Conservation (phyloP, 108 stramenopile genomes). For the Fistulifera solaris region DNA sequence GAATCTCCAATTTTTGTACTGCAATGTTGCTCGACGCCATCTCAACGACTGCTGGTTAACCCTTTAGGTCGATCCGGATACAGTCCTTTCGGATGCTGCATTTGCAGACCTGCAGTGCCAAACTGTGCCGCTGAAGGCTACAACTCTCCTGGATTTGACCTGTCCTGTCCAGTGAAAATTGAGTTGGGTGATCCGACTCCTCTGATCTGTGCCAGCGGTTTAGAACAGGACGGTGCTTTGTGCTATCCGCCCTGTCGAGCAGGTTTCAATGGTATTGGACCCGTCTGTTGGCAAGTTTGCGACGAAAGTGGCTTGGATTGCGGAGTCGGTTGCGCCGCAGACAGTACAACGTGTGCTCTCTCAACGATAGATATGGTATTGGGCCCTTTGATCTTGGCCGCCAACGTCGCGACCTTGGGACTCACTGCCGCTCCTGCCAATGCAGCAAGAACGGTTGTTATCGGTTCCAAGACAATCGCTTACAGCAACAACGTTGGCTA, state of each 20-base stretch:
- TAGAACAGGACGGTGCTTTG: slow-evolving; percentile 2
- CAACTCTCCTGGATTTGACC: neutral
- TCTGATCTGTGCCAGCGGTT: neutral
- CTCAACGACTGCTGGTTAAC: neutral
- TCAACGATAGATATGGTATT: slow-evolving; percentile 1
- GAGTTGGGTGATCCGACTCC: slow-evolving; percentile 2
- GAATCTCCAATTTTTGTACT: neutral
- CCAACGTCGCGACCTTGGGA: neutral
- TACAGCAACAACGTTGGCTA: neutral
- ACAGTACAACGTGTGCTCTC: neutral
- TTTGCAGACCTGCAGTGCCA: neutral
- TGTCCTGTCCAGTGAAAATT: neutral
- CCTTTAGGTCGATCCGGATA: neutral
- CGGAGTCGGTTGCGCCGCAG: slow-evolving; percentile 5
- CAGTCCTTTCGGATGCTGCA: neutral
- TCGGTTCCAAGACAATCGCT: neutral
- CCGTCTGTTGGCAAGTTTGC: slow-evolving; percentile 7
- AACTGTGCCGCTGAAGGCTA: neutral
- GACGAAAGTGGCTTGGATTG: neutral
- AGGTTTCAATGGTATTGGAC: slow-evolving; percentile 8
- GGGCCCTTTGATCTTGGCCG: neutral
- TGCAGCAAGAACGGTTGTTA: neutral
- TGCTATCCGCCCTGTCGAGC: slow-evolving; percentile 1
- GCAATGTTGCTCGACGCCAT: neutral
- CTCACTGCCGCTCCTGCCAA: neutral